Percentiles rank a stretch among this genome's conserved stretches.
These are phyloP conservation scores for Septoria linicola DNA, from an alignment of 2,329 filamentous ascomycete species.

Conservation along the genomic window DNA sequence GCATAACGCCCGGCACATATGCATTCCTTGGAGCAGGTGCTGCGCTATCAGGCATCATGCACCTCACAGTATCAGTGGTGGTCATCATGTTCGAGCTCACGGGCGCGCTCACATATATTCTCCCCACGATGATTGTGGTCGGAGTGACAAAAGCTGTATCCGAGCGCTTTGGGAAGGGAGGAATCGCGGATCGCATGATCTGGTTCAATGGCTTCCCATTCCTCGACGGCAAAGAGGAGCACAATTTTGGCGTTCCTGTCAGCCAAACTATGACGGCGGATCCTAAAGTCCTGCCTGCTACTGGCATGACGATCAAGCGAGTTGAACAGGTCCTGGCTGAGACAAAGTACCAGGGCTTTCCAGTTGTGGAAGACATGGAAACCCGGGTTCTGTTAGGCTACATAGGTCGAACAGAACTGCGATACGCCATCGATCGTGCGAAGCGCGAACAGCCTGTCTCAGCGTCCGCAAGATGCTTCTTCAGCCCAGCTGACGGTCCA, in stretches of 20 bases:
- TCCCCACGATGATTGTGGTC: conserved; percentile 98
- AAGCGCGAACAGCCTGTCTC: conserved; percentile 67
- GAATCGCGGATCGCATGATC: conserved; percentile 97
- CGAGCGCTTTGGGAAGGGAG: conserved; percentile 88
- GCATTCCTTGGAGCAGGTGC: conserved; percentile 92
- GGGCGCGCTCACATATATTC: conserved; percentile 92
- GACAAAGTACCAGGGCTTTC: conserved; percentile 88
- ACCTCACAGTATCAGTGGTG: conserved; percentile 92
- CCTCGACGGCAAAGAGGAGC: conserved; percentile 94
- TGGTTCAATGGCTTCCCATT: conserved; percentile 98
- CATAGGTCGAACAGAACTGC: conserved; percentile 86
- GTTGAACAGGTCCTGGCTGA: conserved; percentile 74
- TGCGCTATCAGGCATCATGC: conserved; percentile 94
- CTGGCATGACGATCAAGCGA: conserved; percentile 71
- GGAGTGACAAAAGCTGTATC: conserved; percentile 93
- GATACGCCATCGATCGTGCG: conserved; percentile 82
- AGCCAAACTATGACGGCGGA: conserved; percentile 77
- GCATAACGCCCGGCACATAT: conserved; percentile 96
- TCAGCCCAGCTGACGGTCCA: conserved; percentile 50
- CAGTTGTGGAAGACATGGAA: conserved; percentile 73
- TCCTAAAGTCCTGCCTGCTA: conserved; percentile 70
- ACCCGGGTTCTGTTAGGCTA: conserved; percentile 80
- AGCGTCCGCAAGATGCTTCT: conserved; percentile 69
- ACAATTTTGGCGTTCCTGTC: conserved; percentile 92
- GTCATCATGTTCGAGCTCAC: conserved; percentile 99